These are phyloP conservation scores for Rhynchosporium agropyri DNA, from an alignment of 2,329 filamentous ascomycete species.

Conservation along the genomic window DNA sequence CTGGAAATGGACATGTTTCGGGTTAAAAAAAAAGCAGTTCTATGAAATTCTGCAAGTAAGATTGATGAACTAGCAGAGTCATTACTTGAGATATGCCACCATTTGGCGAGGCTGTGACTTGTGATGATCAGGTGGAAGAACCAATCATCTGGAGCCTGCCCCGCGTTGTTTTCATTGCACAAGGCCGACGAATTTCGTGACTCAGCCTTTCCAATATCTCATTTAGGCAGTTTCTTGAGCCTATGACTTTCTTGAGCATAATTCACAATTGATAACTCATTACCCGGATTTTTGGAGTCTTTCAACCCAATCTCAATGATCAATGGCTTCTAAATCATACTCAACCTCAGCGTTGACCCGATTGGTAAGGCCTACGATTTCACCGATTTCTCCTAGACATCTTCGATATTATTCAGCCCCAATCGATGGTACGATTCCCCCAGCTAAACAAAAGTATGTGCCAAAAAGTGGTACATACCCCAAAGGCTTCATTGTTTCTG, in stretches of 20 bases:
- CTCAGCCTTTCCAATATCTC: not conserved
- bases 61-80: constrained; percentile 19
- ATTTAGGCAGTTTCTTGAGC: not conserved
- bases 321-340: constrained; percentile 39
- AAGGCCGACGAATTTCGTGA: constrained; percentile 17
- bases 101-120: constrained; percentile 23
- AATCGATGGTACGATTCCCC: constrained; percentile 63
- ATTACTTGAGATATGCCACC: constrained; percentile 14
- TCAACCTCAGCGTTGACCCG: constrained; percentile 32
- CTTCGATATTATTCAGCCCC: constrained; percentile 61
- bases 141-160: constrained; percentile 10
- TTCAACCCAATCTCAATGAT: constrained; percentile 9
- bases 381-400: constrained; percentile 28
- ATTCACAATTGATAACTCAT: constrained; percentile 1
- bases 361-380: constrained; percentile 33
- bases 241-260: not conserved
- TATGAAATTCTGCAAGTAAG: not conserved
- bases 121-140: constrained; percentile 12
- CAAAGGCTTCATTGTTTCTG: constrained; percentile 83
- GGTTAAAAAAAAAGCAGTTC: not conserved
- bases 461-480: constrained; percentile 85
- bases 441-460: constrained; percentile 87
- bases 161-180: constrained; percentile 20
- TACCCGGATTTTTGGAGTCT: not conserved
- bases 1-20: constrained; percentile 33